Conservation (phyloP, 2,329 filamentous ascomycete species). For the Zasmidium cellare region DNA sequence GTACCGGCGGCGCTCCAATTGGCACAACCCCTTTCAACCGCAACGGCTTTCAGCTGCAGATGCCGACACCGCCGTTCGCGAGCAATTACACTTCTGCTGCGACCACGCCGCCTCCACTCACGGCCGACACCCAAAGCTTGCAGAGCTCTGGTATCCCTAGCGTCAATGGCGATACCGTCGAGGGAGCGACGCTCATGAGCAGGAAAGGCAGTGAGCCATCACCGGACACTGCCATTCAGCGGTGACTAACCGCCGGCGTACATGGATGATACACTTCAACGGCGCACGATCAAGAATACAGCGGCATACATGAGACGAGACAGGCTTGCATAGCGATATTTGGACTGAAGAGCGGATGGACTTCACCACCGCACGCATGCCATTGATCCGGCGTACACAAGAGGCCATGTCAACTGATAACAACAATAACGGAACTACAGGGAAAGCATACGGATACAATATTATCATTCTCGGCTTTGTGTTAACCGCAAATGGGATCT, state of each 20-base stretch:
- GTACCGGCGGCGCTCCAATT: conserved; percentile 11
- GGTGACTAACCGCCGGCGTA: conserved; percentile 11
- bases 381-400: too few species aligned
- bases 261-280: background rate
- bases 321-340: background rate
- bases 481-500: background rate
- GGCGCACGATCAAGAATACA: background rate
- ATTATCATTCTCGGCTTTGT: background rate
- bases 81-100: conserved; percentile 29
- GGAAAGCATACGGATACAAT: conserved; percentile 10
- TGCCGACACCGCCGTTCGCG: conserved; percentile 19
- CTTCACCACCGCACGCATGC: too few species aligned
- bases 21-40: conserved; percentile 4
- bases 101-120: conserved; percentile 30
- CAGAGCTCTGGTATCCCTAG: conserved; percentile 31
- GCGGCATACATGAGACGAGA: background rate
- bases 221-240: conserved; percentile 16
- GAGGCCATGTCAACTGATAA: too few species aligned
- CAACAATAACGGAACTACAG: conserved; percentile 1
- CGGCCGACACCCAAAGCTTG: conserved; percentile 28
- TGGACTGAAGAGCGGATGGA: background rate
- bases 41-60: conserved; percentile 12
- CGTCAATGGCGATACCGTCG: conserved; percentile 36
- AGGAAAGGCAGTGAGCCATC: conserved; percentile 29
- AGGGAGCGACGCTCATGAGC: conserved; percentile 31